phyloP scores from a whole-genome alignment of 257 asterid species.

The Fraxinus excelsior region DNA sequence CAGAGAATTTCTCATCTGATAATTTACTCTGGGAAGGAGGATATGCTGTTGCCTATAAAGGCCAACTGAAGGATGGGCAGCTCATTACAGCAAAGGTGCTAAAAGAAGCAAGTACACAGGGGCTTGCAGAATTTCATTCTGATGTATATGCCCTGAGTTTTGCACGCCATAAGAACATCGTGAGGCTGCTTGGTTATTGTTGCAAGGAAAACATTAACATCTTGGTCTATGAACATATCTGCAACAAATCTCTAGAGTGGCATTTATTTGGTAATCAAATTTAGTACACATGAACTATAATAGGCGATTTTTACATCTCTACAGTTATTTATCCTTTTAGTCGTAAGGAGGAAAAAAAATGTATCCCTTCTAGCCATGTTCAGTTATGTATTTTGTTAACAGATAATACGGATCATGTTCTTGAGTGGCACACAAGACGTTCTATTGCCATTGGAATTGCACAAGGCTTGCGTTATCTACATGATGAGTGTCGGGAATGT shows the following conservation, averaged over 20 bases:
- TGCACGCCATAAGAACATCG: conserved; percentile 64
- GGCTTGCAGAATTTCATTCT: conserved; percentile 47
- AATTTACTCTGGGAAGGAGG: conserved; percentile 71
- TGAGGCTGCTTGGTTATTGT: conserved; percentile 68
- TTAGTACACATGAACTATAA: neutral
- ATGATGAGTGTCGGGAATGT: conserved; percentile 72
- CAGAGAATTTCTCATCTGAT: conserved; percentile 55
- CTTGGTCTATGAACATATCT: conserved; percentile 63
- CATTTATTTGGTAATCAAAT: conserved; percentile 62
- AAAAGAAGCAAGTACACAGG: conserved; percentile 54
- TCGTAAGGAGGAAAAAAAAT: neutral
- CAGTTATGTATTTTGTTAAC: conserved; percentile 19
- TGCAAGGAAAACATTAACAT: conserved; percentile 48
- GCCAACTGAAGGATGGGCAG: conserved; percentile 60
- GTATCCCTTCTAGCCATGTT: neutral
- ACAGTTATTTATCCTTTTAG: neutral
- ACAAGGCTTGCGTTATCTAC: conserved; percentile 70
- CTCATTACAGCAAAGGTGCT: conserved; percentile 56
- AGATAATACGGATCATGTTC: conserved; percentile 45
- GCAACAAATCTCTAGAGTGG: conserved; percentile 70
- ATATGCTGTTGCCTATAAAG: conserved; percentile 63
- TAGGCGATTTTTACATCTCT: neutral
- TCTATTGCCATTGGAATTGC: conserved; percentile 77
- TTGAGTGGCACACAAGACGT: conserved; percentile 65
- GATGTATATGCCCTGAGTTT: conserved; percentile 46